phyloP scores from a whole-genome alignment of 768 basidiomycete genomes.

The Clathrus columnatus region DNA sequence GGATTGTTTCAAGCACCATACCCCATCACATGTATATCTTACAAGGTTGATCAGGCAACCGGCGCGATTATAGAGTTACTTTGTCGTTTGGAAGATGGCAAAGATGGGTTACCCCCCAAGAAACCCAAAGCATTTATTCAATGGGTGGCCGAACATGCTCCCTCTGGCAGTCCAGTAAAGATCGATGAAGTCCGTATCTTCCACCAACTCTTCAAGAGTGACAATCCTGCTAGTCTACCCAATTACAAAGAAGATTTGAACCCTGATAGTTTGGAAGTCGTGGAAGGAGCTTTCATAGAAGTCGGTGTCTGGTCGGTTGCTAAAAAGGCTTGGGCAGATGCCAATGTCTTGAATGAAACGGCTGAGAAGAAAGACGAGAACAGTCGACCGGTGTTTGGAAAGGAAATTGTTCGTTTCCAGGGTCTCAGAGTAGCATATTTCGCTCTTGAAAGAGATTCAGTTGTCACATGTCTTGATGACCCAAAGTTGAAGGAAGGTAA shows the following conservation, averaged over 20 bases:
- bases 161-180: conserved; percentile 71
- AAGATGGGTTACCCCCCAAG: conserved; percentile 35
- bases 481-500: conserved; percentile 31
- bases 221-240: conserved; percentile 65
- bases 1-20: conserved; percentile 89
- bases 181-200: conserved; percentile 91
- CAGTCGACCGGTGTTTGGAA: conserved; percentile 73
- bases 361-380: conserved; percentile 47
- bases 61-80: conserved; percentile 74
- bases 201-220: conserved; percentile 89
- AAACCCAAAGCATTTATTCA: conserved; percentile 95
- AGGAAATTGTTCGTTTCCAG: conserved; percentile 94
- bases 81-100: conserved; percentile 65
- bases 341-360: conserved; percentile 47
- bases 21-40: conserved; percentile 90
- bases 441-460: conserved; percentile 80
- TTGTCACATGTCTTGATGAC: conserved; percentile 55
- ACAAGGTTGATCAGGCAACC: conserved; percentile 62
- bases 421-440: conserved; percentile 95
- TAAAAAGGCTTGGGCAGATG: conserved; percentile 53
- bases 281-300: conserved; percentile 79
- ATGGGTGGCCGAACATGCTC: conserved; percentile 85
- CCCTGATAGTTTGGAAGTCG: conserved; percentile 69
- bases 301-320: conserved; percentile 83
- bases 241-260: conserved; percentile 82